Base-by-base conservation (phyloP, 257 asterid genomes). In the Osmanthus fragrans region DNA sequence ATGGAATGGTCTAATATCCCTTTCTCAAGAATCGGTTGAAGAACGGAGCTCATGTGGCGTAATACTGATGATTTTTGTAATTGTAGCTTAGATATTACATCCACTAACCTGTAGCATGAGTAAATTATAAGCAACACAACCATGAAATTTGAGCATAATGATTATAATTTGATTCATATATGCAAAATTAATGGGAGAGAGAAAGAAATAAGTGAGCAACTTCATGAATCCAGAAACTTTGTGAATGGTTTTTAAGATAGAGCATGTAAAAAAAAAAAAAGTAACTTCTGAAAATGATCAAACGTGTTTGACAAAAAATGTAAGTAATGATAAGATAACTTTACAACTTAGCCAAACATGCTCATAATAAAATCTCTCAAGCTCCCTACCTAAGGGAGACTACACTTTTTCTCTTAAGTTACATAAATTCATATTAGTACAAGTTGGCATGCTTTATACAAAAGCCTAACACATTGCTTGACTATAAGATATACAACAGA, bases 1-100 rank as follows among this genome's bases (percentile, higher is more conserved):
- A 95, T 91, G n/a, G 97, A 93, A 85, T 95, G 99, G 87, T 89
- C 94, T 67, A 95, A 78, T 80, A 95, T 90, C 73, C 98, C 97
- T 83, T 95, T 95, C 87, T 95, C 99, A 80, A 95, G 67, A 77
- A 95, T 88, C 75, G 97, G 97, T 80, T 88, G 92, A 80, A 95
- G 97, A 70, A 88, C 92, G 29, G 91, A 77, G 42, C 90, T 49
- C 98, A 95, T 91, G 86, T 95, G 97, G 18, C 98, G 98, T 39
- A 80, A 32, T 49, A 95, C 99, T n/a, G 97, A 87, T 4, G 97
- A 65, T 79, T 87, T 89, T 77, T 87, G 96, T 73, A 93, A 76
- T 81, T 92, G 82, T 78, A 95, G 81, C 90, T 88, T 95, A 45
- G 92, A 71, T 63, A 95, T 91, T 74, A 93, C 90, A 86, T 95